phyloP scores from a whole-genome alignment of 768 basidiomycete genomes.

The Mycena venus region DNA sequence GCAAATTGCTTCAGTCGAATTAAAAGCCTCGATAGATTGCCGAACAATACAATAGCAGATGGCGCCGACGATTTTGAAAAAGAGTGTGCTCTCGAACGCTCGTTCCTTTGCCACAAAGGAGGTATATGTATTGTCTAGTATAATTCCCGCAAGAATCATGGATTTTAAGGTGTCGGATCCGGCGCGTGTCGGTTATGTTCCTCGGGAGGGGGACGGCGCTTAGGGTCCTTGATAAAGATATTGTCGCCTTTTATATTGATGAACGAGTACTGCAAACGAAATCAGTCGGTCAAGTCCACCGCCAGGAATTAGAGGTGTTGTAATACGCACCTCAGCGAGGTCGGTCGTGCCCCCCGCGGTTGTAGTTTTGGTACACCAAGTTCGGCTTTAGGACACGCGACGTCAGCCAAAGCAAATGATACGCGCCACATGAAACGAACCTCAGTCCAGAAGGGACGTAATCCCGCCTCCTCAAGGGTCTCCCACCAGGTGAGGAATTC shows the following conservation, averaged over 20 bases:
- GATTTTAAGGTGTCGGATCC: slow-evolving; percentile 24
- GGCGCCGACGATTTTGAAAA: neutral
- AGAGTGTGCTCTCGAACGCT: neutral
- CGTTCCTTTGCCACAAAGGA: neutral
- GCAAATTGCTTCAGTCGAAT: neutral
- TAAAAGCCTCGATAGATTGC: neutral
- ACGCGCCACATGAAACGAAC: slow-evolving; percentile 33
- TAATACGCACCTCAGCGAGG: slow-evolving; percentile 66
- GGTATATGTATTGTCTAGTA: neutral
- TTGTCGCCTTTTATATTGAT: slow-evolving; percentile 65
- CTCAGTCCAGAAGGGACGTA: slow-evolving; percentile 82
- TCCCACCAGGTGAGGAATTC: slow-evolving; percentile 79
- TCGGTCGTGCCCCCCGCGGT: slow-evolving; percentile 58
- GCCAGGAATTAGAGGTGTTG: neutral
- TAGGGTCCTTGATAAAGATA: slow-evolving; percentile 56
- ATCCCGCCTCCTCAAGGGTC: slow-evolving; percentile 71
- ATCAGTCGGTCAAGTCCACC: slow-evolving; percentile 1
- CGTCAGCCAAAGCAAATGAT: neutral
- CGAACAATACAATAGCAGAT: neutral
- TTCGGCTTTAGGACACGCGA: slow-evolving; percentile 56
- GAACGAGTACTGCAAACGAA: slow-evolving; percentile 61
- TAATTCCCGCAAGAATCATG: neutral
- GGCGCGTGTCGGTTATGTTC: slow-evolving; percentile 17
- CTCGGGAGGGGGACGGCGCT: slow-evolving; percentile 14
- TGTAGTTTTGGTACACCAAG: slow-evolving; percentile 71